A percentile compares a stretch with the other conserved stretches of the same genome.
phyloP scores from a whole-genome alignment of 2,329 filamentous ascomycete genomes.

The Aureobasidium mangrovei region DNA sequence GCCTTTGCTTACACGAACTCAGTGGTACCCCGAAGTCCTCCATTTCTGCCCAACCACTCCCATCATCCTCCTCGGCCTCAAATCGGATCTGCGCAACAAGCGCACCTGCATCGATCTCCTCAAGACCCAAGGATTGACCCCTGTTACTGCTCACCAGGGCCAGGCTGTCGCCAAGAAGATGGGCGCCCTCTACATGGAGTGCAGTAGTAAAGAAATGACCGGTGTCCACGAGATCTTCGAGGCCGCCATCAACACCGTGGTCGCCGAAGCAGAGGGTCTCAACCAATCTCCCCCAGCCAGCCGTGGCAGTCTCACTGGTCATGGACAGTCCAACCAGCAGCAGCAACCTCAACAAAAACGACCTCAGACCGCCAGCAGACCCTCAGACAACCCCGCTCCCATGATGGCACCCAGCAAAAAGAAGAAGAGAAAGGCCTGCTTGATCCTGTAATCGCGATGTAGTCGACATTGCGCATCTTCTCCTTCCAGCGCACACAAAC shows the following conservation, averaged over 20 bases:
- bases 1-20: constrained; percentile 10
- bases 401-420: constrained; percentile 40
- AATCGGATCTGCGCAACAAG: constrained; percentile 93
- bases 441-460: constrained; percentile 50
- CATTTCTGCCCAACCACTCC: constrained; percentile 98
- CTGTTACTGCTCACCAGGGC: constrained; percentile 86
- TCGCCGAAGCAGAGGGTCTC: constrained; percentile 54
- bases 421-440: constrained; percentile 80
- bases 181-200: constrained; percentile 94
- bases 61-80: constrained; percentile 88
- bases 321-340: constrained; percentile 24
- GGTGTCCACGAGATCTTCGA: constrained; percentile 97
- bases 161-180: constrained; percentile 83
- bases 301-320: constrained; percentile 33
- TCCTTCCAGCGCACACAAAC: background rate
- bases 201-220: constrained; percentile 93
- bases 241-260: constrained; percentile 78
- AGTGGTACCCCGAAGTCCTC: constrained; percentile 99
- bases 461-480: background rate
- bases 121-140: constrained; percentile 93
- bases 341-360: constrained; percentile 24
- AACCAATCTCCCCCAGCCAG: constrained; percentile 20
- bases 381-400: constrained; percentile 20
- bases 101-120: constrained; percentile 96
- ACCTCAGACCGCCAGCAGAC: constrained; percentile 25